Percentiles rank a stretch among this genome's conserved stretches.
Conservation (phyloP, 495 filamentous ascomycete genomes). For the Astrothelium subdiscretum region DNA sequence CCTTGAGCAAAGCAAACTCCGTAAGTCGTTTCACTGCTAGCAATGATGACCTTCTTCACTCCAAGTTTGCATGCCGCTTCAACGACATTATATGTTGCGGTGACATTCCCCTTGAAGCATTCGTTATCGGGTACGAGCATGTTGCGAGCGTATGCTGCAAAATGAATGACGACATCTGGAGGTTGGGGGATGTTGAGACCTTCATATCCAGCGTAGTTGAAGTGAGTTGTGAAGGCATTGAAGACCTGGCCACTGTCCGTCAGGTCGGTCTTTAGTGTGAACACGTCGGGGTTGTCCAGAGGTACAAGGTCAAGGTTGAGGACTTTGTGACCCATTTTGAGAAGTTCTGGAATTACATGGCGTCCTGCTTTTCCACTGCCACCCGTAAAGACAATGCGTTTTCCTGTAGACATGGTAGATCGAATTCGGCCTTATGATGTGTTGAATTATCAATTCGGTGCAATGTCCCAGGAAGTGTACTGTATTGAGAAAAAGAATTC, state of each 20-base stretch:
- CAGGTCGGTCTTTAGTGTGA: conserved; percentile 46
- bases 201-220: conserved; percentile 40
- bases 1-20: conserved; percentile 48
- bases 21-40: conserved; percentile 46
- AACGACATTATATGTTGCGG: conserved; percentile 46
- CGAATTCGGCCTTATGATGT: too few relatives aligned
- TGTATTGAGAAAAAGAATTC: neutral
- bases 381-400: conserved; percentile 45
- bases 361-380: conserved; percentile 50
- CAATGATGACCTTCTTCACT: conserved; percentile 50
- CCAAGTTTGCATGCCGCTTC: conserved; percentile 49
- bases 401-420: conserved; percentile 17
- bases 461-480: too few relatives aligned
- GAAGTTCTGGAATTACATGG: conserved; percentile 43
- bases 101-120: conserved; percentile 42
- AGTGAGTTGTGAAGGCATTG: conserved; percentile 45
- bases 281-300: conserved; percentile 35
- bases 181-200: conserved; percentile 27
- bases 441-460: too few relatives aligned
- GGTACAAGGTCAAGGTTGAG: conserved; percentile 48
- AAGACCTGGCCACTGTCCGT: conserved; percentile 49
- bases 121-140: conserved; percentile 52
- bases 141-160: conserved; percentile 48
- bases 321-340: conserved; percentile 35
- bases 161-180: conserved; percentile 51